A percentile compares a stretch with the other conserved stretches of the same genome.
Evolutionary conservation across 371 early-diverging fungal genomes (phyloP).

Genomic region (Mucor circinelloides): DNA sequence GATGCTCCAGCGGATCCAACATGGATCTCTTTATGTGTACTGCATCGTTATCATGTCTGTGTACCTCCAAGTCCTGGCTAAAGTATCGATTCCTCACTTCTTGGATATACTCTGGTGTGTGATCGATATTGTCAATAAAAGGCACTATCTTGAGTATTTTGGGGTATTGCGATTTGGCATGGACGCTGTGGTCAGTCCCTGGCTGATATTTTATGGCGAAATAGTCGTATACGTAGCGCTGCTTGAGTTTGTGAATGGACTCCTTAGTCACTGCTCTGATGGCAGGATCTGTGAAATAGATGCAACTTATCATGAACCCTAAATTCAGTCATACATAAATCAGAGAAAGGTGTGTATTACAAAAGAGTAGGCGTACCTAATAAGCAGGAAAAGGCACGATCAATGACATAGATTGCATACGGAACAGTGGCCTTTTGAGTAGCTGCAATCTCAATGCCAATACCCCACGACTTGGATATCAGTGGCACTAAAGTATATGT

Average conservation of each 20-base stretch:
- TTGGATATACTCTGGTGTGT: background rate
- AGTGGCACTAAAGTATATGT: conserved; percentile 30
- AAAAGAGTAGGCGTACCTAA: conserved; percentile 21
- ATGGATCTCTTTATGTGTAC: background rate
- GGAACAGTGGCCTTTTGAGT: conserved; percentile 13
- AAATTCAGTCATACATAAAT: background rate
- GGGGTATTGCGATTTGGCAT: background rate
- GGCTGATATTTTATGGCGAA: conserved; percentile 17
- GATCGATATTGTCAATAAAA: background rate
- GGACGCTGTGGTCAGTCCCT: background rate
- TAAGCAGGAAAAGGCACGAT: conserved; percentile 31
- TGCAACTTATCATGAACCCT: conserved; percentile 38
- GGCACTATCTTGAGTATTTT: background rate
- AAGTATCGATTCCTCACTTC: background rate
- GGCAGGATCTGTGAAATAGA: conserved; percentile 46
- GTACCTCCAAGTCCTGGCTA: background rate
- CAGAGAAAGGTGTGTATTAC: background rate
- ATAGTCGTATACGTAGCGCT: conserved; percentile 40
- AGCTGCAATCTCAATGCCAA: conserved; percentile 32
- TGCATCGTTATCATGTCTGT: background rate
- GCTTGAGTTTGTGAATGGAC: conserved; percentile 2
- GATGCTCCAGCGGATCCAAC: background rate
- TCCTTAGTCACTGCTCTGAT: conserved; percentile 23
- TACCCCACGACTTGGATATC: conserved; percentile 37
- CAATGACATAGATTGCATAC: conserved; percentile 29